Conservation (phyloP, 2,329 filamentous ascomycete species). For the Emmonsiellopsis sp. region DNA sequence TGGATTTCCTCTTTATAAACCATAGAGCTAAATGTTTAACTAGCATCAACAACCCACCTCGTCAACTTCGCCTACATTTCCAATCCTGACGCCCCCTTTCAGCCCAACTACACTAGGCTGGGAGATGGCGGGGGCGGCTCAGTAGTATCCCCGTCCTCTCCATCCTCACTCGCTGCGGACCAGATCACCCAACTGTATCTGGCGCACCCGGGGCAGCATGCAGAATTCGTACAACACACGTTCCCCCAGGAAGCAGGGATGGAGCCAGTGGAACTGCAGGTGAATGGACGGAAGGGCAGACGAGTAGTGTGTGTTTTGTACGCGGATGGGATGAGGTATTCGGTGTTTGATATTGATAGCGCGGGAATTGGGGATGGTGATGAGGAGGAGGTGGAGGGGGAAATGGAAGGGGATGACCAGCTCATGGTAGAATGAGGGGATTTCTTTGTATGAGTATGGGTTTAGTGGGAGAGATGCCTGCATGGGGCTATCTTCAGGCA, state of each 20-base stretch:
- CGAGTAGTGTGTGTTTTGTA: constrained; percentile 47
- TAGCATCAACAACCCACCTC: constrained; percentile 19
- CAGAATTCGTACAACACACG: constrained; percentile 32
- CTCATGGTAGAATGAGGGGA: neutral
- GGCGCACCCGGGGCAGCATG: constrained; percentile 12
- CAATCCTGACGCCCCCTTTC: constrained; percentile 8
- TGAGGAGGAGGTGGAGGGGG: constrained; percentile 11
- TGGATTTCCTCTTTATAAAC: neutral
- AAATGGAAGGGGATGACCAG: neutral
- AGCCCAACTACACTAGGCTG: constrained; percentile 14
- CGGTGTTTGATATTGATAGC: constrained; percentile 47
- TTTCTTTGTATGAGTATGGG: neutral
- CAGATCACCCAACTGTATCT: constrained; percentile 7
- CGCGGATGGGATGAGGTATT: constrained; percentile 43
- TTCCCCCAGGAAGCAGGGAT: constrained; percentile 38
- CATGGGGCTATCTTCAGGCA: neutral
- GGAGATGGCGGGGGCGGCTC: constrained; percentile 6
- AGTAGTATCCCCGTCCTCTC: constrained; percentile 2
- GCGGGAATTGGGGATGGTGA: constrained; percentile 19
- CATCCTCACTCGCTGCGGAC: neutral
- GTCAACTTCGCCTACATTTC: constrained; percentile 25
- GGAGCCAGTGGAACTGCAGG: constrained; percentile 40
- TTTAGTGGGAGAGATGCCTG: neutral
- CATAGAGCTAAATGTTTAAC: neutral
- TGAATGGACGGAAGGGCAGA: constrained; percentile 47